Conservation (phyloP, 2,329 filamentous ascomycete genomes). For the Colletotrichum costaricense region DNA sequence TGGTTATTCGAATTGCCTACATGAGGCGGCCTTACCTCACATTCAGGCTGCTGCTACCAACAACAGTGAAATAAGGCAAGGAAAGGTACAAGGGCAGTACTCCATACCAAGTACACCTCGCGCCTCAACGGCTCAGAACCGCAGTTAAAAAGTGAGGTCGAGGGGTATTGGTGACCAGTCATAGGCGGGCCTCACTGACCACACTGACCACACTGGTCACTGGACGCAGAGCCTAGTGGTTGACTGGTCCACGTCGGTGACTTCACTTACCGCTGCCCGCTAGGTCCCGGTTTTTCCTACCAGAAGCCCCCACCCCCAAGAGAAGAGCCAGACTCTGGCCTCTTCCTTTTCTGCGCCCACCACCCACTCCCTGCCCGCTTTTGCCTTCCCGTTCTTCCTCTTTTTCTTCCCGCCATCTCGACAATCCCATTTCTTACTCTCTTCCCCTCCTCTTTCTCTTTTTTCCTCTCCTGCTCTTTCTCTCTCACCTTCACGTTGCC, state of each 20-base stretch:
- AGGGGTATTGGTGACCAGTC: conserved; percentile 23
- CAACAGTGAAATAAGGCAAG: too few species aligned
- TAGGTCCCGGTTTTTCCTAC: conserved; percentile 31
- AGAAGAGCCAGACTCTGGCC: conserved; percentile 34
- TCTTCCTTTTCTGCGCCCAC: conserved; percentile 43
- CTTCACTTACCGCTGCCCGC: conserved; percentile 9
- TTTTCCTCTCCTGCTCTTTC: conserved; percentile 37
- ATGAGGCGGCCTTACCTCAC: neutral
- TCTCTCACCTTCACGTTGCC: conserved; percentile 10
- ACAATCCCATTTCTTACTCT: conserved; percentile 41
- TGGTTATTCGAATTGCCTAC: neutral
- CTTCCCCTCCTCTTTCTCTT: conserved; percentile 39
- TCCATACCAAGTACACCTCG: neutral
- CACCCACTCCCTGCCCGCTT: conserved; percentile 42
- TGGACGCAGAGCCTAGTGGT: neutral
- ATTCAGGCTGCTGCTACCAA: neutral
- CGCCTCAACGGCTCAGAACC: neutral
- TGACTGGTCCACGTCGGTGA: conserved; percentile 18
- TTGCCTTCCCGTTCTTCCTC: conserved; percentile 42
- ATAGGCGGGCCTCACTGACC: neutral
- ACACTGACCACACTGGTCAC: conserved; percentile 5
- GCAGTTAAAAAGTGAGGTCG: neutral
- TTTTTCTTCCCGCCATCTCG: conserved; percentile 43
- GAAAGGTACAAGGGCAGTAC: neutral
- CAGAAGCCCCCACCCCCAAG: conserved; percentile 30